Conservation (phyloP, 768 basidiomycete genomes). For the Phanerodontia chrysosporium region DNA sequence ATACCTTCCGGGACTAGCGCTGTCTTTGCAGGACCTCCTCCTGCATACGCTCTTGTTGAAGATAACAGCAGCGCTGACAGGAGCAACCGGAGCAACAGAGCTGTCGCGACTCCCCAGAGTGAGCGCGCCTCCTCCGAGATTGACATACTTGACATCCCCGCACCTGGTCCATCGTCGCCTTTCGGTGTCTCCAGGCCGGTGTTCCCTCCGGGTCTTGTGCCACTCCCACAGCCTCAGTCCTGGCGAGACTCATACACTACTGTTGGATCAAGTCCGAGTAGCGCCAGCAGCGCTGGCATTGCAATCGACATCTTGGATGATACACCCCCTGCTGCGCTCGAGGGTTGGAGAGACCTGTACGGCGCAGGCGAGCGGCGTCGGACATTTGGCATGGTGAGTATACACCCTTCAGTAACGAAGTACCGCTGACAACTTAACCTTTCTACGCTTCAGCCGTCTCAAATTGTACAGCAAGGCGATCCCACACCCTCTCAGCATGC, state of each 20-base stretch:
- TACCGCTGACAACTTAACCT: too few relatives aligned
- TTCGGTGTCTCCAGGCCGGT: slow-evolving; percentile 33
- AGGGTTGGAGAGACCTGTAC: slow-evolving; percentile 55
- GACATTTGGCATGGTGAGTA: slow-evolving; percentile 62
- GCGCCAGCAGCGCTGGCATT: slow-evolving; percentile 25
- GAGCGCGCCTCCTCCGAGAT: slow-evolving; percentile 16
- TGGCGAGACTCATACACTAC: slow-evolving; percentile 31
- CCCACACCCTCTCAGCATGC: slow-evolving; percentile 53
- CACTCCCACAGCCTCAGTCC: slow-evolving; percentile 24
- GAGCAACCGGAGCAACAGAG: background rate
- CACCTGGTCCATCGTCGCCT: slow-evolving; percentile 50
- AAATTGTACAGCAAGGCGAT: slow-evolving; percentile 38
- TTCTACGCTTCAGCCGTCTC: too few relatives aligned
- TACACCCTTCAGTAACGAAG: too few relatives aligned
- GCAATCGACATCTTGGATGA: slow-evolving; percentile 65
- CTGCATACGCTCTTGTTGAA: slow-evolving; percentile 12
- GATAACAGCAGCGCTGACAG: background rate
- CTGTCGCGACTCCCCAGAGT: background rate
- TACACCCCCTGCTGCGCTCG: slow-evolving; percentile 58
- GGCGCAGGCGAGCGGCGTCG: slow-evolving; percentile 35
- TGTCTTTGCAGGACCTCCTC: slow-evolving; percentile 12
- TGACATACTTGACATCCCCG: slow-evolving; percentile 54
- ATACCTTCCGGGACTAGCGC: background rate
- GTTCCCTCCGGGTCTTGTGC: slow-evolving; percentile 36
- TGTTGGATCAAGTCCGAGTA: slow-evolving; percentile 13